These are phyloP conservation scores for Zychaea mexicana DNA, from an alignment of 371 early-diverging fungal genomes.

Conservation along the genomic window DNA sequence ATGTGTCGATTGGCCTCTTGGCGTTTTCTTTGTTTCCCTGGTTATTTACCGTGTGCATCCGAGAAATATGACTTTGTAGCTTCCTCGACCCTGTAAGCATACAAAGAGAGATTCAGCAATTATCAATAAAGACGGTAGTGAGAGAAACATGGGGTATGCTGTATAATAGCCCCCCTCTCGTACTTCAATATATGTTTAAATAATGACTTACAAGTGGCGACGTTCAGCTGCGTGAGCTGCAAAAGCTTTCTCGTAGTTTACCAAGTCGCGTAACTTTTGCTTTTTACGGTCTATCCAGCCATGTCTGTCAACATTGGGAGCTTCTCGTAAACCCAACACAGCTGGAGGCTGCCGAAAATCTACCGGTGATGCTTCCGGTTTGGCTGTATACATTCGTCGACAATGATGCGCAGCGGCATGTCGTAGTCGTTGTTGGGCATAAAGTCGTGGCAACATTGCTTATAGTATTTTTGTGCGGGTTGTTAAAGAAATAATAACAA, in stretches of 20 bases:
- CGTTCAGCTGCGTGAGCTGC: slow-evolving; percentile 58
- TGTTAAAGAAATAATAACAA: no score
- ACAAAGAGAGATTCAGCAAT: no score
- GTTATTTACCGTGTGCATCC: slow-evolving; percentile 59
- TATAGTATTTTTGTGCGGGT: no score
- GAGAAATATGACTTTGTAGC: slow-evolving; percentile 71
- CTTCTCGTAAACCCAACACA: slow-evolving; percentile 37
- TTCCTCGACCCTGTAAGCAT: slow-evolving; percentile 46
- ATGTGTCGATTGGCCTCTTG: not conserved
- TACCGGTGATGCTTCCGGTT: not conserved
- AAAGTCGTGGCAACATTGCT: not conserved
- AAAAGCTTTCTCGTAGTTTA: slow-evolving; percentile 54
- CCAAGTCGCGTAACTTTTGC: slow-evolving; percentile 44
- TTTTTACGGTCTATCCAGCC: slow-evolving; percentile 43
- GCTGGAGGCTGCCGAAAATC: slow-evolving; percentile 28
- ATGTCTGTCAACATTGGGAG: slow-evolving; percentile 39
- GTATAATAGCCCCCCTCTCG: no score
- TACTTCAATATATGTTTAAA: not conserved
- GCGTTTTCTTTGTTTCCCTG: not conserved
- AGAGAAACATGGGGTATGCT: no score
- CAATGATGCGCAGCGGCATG: not conserved
- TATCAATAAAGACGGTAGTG: no score
- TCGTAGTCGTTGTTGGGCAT: not conserved
- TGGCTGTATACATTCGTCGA: slow-evolving; percentile 17
- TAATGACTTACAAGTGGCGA: slow-evolving; percentile 50